phyloP scores from a whole-genome alignment of 164 flowering plant species.

The Protea cynaroides region DNA sequence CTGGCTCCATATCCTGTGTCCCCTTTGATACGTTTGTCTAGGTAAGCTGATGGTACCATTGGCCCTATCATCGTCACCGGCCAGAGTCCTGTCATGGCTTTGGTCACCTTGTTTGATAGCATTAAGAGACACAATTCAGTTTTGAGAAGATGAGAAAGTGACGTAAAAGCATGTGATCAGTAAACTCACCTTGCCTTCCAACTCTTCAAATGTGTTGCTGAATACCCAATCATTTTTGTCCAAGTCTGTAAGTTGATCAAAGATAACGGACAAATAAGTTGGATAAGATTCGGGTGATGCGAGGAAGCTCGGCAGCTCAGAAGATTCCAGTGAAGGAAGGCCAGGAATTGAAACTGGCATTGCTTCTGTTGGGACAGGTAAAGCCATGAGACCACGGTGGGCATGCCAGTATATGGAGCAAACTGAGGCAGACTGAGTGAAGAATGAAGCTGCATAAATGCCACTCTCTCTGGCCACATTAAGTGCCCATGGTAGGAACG shows the following conservation, averaged over 20 bases:
- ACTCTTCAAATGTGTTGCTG: conserved; percentile 31
- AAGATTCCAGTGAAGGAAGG: conserved; percentile 17
- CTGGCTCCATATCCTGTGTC: conserved; percentile 43
- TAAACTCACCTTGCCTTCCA: conserved; percentile 36
- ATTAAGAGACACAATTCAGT: no score
- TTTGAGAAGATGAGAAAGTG: no score
- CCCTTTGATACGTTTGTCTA: conserved; percentile 34
- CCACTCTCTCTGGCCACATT: conserved; percentile 23
- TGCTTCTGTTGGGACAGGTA: conserved; percentile 19
- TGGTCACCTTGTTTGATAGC: neutral
- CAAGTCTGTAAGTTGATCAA: conserved; percentile 32
- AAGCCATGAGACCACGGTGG: conserved; percentile 13
- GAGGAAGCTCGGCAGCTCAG: conserved; percentile 36
- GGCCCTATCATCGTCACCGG: conserved; percentile 43
- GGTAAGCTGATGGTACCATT: conserved; percentile 46
- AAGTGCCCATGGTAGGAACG: conserved; percentile 30
- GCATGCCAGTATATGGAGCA: conserved; percentile 17
- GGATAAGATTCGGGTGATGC: conserved; percentile 29
- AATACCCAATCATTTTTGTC: conserved; percentile 37
- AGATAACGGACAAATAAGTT: conserved; percentile 27
- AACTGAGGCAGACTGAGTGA: conserved; percentile 29
- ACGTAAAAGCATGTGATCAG: neutral
- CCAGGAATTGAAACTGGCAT: conserved; percentile 19
- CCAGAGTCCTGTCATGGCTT: conserved; percentile 6
- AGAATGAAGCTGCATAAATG: conserved; percentile 27